A percentile compares a stretch with the other conserved stretches of the same genome.
These are phyloP conservation scores for Aspergillus costaricaensis DNA, from an alignment of 2,329 filamentous ascomycete genomes.

Conservation along the genomic window DNA sequence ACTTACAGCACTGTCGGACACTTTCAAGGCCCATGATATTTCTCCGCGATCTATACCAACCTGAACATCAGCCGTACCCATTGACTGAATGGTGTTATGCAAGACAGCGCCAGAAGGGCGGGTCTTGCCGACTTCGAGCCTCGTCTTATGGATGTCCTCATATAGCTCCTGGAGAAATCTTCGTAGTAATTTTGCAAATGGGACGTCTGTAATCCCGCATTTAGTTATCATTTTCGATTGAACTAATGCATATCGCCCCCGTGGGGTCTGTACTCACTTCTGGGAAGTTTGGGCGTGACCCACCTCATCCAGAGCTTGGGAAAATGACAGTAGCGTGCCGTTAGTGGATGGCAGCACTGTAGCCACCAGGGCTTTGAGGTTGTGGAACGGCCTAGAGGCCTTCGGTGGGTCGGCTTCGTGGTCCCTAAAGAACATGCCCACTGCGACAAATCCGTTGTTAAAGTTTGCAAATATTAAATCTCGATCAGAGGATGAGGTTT, in stretches of 20 bases:
- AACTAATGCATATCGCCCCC: background rate
- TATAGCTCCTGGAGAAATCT: constrained; percentile 11
- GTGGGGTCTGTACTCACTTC: background rate
- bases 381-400: background rate
- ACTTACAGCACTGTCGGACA: background rate
- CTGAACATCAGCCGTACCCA: constrained; percentile 11
- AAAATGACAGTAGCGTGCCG: background rate
- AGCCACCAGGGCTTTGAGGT: background rate
- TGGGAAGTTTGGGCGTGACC: background rate
- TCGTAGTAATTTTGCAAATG: constrained; percentile 7
- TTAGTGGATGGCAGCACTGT: background rate
- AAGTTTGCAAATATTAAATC: constrained; percentile 12
- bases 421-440: constrained; percentile 15
- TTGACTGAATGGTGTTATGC: constrained; percentile 1
- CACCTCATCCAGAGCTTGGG: background rate
- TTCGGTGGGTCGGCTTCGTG: background rate
- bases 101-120: background rate
- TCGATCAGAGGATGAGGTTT: background rate
- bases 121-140: background rate
- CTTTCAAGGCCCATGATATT: constrained; percentile 11
- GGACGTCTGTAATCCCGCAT: constrained; percentile 4
- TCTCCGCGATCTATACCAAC: constrained; percentile 11
- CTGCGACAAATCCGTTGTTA: constrained; percentile 13
- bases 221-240: background rate
- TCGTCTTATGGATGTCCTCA: constrained; percentile 1